A percentile compares a stretch with the other conserved stretches of the same genome.
These are phyloP conservation scores for Nosema muscidifuracis DNA, from an alignment of 371 early-diverging fungal species.

Conservation along the genomic window DNA sequence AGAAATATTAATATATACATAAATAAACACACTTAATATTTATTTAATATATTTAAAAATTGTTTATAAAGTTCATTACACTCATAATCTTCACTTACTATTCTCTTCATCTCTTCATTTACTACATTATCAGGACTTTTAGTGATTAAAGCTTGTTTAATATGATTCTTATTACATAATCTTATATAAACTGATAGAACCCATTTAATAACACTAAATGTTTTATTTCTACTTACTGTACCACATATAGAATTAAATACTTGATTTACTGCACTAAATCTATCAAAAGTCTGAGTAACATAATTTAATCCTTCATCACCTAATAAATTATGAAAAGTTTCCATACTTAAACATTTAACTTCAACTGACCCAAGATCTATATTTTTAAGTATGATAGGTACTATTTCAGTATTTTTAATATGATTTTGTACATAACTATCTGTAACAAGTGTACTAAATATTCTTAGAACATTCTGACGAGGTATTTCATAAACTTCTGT, in stretches of 20 bases:
- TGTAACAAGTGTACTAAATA: conserved; percentile 86
- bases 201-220: conserved; percentile 77
- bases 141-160: conserved; percentile 28
- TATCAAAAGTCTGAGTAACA: conserved; percentile 86
- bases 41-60: conserved; percentile 6
- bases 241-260: conserved; percentile 84
- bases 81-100: conserved; percentile 6
- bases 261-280: conserved; percentile 86
- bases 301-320: conserved; percentile 88
- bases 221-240: conserved; percentile 75
- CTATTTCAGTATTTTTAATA: conserved; percentile 86
- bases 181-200: conserved; percentile 84
- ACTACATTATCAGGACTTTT: conserved; percentile 33
- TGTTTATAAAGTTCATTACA: conserved; percentile 10
- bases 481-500: conserved; percentile 83
- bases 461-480: conserved; percentile 79
- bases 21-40: too few relatives aligned
- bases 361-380: conserved; percentile 91
- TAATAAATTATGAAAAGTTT: conserved; percentile 88
- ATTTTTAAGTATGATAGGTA: conserved; percentile 88
- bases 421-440: conserved; percentile 83
- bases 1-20: too few relatives aligned
- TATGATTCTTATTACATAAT: conserved; percentile 65
- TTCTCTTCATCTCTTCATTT: conserved; percentile 6
- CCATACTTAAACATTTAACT: conserved; percentile 88